Conservation (phyloP, 495 filamentous ascomycete species). For the Polyplosphaeria fusca region DNA sequence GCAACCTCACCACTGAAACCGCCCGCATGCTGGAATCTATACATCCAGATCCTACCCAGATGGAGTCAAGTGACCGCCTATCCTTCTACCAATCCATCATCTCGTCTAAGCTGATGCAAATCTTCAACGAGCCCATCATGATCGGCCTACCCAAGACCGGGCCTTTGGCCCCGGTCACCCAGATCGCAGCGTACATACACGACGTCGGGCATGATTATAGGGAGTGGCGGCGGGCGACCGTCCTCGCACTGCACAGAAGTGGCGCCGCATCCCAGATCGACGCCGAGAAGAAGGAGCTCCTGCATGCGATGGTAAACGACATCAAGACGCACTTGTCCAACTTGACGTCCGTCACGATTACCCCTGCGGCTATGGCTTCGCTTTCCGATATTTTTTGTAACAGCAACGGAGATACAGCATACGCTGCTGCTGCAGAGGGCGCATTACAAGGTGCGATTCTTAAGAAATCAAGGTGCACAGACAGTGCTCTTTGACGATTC, state of each 20-base stretch:
- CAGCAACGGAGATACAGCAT: slow-evolving; percentile 24
- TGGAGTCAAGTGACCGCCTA: slow-evolving; percentile 28
- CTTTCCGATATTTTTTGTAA: slow-evolving; percentile 13
- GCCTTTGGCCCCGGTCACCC: slow-evolving; percentile 5
- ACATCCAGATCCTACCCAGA: slow-evolving; percentile 21
- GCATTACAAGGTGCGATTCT: slow-evolving; percentile 18
- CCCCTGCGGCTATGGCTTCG: slow-evolving; percentile 5
- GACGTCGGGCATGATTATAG: slow-evolving; percentile 15
- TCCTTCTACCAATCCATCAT: slow-evolving; percentile 38
- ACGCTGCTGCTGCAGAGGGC: slow-evolving; percentile 26
- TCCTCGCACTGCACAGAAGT: slow-evolving; percentile 19
- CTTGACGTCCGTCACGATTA: slow-evolving; percentile 13
- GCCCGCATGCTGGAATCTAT: slow-evolving; percentile 11
- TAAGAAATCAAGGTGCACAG: neutral
- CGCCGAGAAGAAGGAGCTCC: slow-evolving; percentile 7
- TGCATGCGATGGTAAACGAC: slow-evolving; percentile 7
- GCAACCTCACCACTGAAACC: slow-evolving; percentile 13
- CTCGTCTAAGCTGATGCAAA: slow-evolving; percentile 31
- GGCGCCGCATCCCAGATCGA: slow-evolving; percentile 5
- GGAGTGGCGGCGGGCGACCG: slow-evolving; percentile 26
- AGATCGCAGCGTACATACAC: slow-evolving; percentile 22
- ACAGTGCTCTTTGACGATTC: slow-evolving; percentile 11
- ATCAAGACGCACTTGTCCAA: slow-evolving; percentile 12
- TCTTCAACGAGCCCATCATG: slow-evolving; percentile 34
- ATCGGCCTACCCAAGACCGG: slow-evolving; percentile 35